Percentiles rank a stretch among this genome's conserved stretches.
Conservation (phyloP, 176 grass and related monocot genomes). For the Lolium rigidum region DNA sequence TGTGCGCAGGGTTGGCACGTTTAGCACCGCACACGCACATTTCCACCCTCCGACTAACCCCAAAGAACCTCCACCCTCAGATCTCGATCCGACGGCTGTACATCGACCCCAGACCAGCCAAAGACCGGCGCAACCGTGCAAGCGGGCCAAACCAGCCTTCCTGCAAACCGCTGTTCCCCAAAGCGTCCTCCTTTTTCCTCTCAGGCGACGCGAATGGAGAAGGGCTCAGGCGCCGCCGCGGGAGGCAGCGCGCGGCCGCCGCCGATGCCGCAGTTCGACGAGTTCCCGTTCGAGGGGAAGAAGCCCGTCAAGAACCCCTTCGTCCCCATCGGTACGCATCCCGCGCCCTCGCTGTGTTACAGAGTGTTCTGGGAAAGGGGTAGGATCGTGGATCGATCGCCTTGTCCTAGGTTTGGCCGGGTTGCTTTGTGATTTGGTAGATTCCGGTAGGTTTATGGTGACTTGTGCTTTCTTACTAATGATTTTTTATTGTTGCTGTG, state of each 20-base stretch:
- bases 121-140: conserved; percentile 11
- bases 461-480: not conserved
- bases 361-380: not conserved
- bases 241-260: conserved; percentile 33
- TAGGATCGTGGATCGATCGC: conserved; percentile 11
- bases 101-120: not conserved
- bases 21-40: conserved; percentile 7
- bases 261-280: conserved; percentile 50
- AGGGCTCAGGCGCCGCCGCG: conserved; percentile 33
- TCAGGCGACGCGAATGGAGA: conserved; percentile 44
- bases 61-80: not conserved
- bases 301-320: conserved; percentile 93
- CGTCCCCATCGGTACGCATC: conserved; percentile 82
- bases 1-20: conserved; percentile 20
- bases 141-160: not conserved
- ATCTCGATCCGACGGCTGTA: conserved; percentile 35
- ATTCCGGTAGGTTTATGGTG: not conserved
- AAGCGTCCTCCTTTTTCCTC: not conserved
- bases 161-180: not conserved
- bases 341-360: not conserved
- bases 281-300: conserved; percentile 60
- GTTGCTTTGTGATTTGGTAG: not conserved
- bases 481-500: not conserved
- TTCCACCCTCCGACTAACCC: not conserved
- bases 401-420: not conserved